A percentile compares a stretch with the other conserved stretches of the same genome.
Evolutionary conservation across 768 basidiomycete species (phyloP).

Genomic region (Bullera alba): DNA sequence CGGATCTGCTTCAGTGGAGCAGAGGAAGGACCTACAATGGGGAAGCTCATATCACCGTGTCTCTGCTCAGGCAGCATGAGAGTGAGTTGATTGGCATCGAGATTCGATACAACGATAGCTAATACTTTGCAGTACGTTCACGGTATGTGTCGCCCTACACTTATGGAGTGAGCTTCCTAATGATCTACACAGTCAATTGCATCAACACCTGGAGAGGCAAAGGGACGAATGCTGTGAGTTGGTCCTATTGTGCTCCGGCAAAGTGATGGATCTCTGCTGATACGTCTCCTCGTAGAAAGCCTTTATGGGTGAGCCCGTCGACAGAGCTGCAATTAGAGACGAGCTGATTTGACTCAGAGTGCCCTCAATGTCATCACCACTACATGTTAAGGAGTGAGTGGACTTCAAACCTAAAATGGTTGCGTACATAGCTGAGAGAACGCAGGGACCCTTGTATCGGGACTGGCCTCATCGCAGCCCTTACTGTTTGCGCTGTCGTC

Average conservation of each 20-base stretch:
- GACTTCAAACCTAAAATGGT: not conserved
- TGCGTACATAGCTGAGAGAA: no score
- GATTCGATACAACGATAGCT: not conserved
- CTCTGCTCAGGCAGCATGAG: slow-evolving; percentile 72
- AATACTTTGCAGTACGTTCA: slow-evolving; percentile 31
- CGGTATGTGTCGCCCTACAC: slow-evolving; percentile 18
- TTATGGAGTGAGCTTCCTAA: not conserved
- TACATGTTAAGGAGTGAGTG: slow-evolving; percentile 30
- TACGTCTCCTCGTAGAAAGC: slow-evolving; percentile 29
- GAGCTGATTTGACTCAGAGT: slow-evolving; percentile 17
- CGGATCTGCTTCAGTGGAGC: slow-evolving; percentile 73
- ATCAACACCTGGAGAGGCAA: slow-evolving; percentile 39
- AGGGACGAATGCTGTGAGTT: slow-evolving; percentile 35
- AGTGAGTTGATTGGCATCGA: slow-evolving; percentile 39
- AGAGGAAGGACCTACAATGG: slow-evolving; percentile 53
- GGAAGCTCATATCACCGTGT: slow-evolving; percentile 75
- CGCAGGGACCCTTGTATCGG: slow-evolving; percentile 32
- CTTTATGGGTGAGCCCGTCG: slow-evolving; percentile 18
- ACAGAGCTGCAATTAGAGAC: not conserved
- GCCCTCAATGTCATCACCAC: slow-evolving; percentile 39
- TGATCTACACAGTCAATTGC: slow-evolving; percentile 24
- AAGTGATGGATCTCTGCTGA: not conserved
- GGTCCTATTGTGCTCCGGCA: not conserved
- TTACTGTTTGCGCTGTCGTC: slow-evolving; percentile 25
- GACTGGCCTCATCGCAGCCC: slow-evolving; percentile 35